Percentiles rank a stretch among this genome's conserved stretches.
Evolutionary conservation across 192 early-diverging fungal genomes (phyloP).

Genomic region (Coemansia sp.): DNA sequence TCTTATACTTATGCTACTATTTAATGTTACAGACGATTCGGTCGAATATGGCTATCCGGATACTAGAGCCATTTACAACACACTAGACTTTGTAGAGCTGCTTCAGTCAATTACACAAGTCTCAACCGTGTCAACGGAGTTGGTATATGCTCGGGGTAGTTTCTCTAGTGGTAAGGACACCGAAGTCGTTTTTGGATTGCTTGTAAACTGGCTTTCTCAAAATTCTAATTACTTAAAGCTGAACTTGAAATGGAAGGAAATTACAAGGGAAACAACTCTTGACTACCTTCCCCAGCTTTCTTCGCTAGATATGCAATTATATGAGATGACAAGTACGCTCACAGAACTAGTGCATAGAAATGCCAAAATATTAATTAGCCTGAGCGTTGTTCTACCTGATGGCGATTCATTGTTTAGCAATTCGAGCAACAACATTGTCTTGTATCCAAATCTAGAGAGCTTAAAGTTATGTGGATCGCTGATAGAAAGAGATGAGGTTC

Average conservation of each 20-base stretch:
- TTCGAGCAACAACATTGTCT: neutral
- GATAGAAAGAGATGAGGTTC: neutral
- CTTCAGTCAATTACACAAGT: neutral
- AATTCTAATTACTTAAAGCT: neutral
- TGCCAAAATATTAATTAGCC: neutral
- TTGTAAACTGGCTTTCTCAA: neutral
- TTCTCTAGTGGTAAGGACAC: neutral
- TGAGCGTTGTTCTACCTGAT: neutral
- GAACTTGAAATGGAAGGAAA: neutral
- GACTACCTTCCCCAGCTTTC: neutral
- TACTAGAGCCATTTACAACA: neutral
- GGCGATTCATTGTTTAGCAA: neutral
- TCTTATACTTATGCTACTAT: neutral
- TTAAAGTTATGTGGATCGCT: neutral
- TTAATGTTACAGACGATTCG: neutral
- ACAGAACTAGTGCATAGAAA: neutral
- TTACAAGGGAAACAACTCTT: neutral
- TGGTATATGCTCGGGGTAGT: neutral
- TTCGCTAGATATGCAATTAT: neutral
- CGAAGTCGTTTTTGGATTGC: neutral
- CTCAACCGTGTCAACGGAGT: neutral
- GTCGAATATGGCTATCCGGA: neutral
- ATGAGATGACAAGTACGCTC: neutral
- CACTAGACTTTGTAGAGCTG: neutral
- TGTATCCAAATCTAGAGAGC: conserved; percentile 5